phyloP scores from a whole-genome alignment of 345 rosid species.

The Xanthoceras sorbifolium region DNA sequence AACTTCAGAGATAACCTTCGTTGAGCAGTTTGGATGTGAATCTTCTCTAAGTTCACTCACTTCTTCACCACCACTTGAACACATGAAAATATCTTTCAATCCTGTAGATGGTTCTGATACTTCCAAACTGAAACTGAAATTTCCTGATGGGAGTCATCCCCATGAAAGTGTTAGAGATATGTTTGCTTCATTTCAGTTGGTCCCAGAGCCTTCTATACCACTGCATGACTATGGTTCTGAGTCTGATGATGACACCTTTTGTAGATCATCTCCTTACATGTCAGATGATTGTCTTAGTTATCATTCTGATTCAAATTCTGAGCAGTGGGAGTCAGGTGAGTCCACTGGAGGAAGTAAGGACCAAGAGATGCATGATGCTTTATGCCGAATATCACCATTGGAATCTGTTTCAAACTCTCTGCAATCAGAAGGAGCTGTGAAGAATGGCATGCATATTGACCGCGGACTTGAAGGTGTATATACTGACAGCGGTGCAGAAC shows the following conservation, averaged over 20 bases:
- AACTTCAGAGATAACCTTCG: slow-evolving; percentile 25
- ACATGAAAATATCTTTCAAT: slow-evolving; percentile 86
- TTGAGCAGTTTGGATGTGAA: slow-evolving; percentile 41
- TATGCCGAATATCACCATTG: slow-evolving; percentile 34
- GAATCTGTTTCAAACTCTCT: slow-evolving; percentile 46
- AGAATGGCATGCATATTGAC: slow-evolving; percentile 18
- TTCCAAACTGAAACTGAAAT: slow-evolving; percentile 68
- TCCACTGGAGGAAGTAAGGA: slow-evolving; percentile 50
- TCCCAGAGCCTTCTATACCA: slow-evolving; percentile 57
- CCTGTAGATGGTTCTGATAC: slow-evolving; percentile 60
- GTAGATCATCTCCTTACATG: slow-evolving; percentile 69
- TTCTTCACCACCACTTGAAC: slow-evolving; percentile 89
- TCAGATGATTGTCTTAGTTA: slow-evolving; percentile 70
- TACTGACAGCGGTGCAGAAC: slow-evolving; percentile 43
- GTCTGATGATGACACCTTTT: slow-evolving; percentile 87
- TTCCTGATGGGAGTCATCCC: slow-evolving; percentile 51
- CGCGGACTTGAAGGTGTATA: slow-evolving; percentile 18
- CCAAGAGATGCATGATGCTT: slow-evolving; percentile 48
- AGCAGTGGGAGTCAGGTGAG: slow-evolving; percentile 78
- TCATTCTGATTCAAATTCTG: slow-evolving; percentile 70
- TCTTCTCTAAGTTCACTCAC: slow-evolving; percentile 47
- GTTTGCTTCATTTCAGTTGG: slow-evolving; percentile 89
- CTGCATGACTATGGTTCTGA: slow-evolving; percentile 43
- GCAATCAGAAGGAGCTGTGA: slow-evolving; percentile 28
- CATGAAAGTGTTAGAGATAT: slow-evolving; percentile 45